A percentile compares a stretch with the other conserved stretches of the same genome.
phyloP scores from a whole-genome alignment of 129 eudicot species.

The Gnaphalium uliginosum region DNA sequence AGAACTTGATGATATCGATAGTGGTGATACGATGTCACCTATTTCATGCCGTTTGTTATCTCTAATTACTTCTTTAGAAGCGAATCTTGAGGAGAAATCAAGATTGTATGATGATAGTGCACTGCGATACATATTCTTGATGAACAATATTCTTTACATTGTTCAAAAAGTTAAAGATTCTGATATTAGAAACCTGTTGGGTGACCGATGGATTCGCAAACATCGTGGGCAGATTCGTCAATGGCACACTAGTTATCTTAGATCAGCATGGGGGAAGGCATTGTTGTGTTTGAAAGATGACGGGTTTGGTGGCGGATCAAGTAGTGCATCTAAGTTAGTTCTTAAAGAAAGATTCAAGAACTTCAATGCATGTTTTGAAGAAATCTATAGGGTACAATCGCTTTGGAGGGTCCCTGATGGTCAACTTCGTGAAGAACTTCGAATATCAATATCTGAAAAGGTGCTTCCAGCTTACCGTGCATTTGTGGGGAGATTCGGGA shows the following conservation, averaged over 20 bases:
- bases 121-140: conserved; percentile 70
- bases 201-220: conserved; percentile 88
- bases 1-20: conserved; percentile 37
- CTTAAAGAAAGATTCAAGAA: conserved; percentile 84
- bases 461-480: conserved; percentile 91
- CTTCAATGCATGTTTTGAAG: conserved; percentile 89
- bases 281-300: conserved; percentile 88
- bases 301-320: conserved; percentile 78
- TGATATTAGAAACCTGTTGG: conserved; percentile 73
- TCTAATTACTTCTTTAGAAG: conserved; percentile 63
- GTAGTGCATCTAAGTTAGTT: conserved; percentile 77
- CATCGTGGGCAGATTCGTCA: conserved; percentile 82
- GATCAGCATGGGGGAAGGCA: conserved; percentile 90
- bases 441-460: conserved; percentile 90
- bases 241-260: conserved; percentile 83
- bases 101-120: conserved; percentile 75
- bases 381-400: conserved; percentile 79
- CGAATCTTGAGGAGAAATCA: conserved; percentile 83
- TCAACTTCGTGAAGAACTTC: conserved; percentile 91
- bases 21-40: conserved; percentile 50
- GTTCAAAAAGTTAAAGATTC: conserved; percentile 87
- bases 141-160: conserved; percentile 81
- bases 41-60: conserved; percentile 58
- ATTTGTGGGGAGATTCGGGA: conserved; percentile 81
- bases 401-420: conserved; percentile 88